A percentile compares a stretch with the other conserved stretches of the same genome.
Evolutionary conservation across 2,329 filamentous ascomycete species (phyloP).

Genomic region (Monilinia aucupariae): DNA sequence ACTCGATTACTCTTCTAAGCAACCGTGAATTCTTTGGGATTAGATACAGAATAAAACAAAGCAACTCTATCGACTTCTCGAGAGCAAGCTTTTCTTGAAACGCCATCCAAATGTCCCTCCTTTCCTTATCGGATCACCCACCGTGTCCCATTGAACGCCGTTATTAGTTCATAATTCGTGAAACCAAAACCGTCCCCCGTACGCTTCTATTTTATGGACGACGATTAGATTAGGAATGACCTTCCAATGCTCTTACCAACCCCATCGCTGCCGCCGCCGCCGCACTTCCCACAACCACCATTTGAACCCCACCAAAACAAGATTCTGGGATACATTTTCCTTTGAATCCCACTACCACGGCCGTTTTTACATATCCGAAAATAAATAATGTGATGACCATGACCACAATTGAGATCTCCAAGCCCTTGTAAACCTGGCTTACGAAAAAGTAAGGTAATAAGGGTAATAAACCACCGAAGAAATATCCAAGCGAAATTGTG

Average conservation of each 20-base stretch:
- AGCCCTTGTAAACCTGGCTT: conserved; percentile 40
- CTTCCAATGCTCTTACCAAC: conserved; percentile 34
- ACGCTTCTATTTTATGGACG: not conserved
- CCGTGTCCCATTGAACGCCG: not conserved
- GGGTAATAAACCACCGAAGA: conserved; percentile 52
- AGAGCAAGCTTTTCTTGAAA: conserved; percentile 19
- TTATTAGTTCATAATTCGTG: not conserved
- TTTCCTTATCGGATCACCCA: not conserved
- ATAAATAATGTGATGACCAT: conserved; percentile 55
- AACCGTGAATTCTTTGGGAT: not conserved
- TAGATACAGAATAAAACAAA: conserved; percentile 5
- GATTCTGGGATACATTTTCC: conserved; percentile 28
- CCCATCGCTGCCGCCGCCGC: conserved; percentile 40
- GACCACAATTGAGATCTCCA: conserved; percentile 55
- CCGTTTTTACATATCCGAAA: conserved; percentile 63
- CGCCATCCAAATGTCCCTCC: conserved; percentile 13
- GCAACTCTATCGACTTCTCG: conserved; percentile 28
- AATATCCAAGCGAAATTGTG: conserved; percentile 53
- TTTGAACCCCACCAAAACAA: conserved; percentile 37
- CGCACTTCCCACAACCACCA: conserved; percentile 38
- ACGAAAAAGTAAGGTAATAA: conserved; percentile 52
- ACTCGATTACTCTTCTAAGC: not conserved
- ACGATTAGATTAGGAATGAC: not conserved
- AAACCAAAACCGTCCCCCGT: conserved; percentile 7
- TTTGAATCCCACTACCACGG: conserved; percentile 41